Conservation (phyloP, 1,284 basidiomycete species). For the Irpex sp. region DNA sequence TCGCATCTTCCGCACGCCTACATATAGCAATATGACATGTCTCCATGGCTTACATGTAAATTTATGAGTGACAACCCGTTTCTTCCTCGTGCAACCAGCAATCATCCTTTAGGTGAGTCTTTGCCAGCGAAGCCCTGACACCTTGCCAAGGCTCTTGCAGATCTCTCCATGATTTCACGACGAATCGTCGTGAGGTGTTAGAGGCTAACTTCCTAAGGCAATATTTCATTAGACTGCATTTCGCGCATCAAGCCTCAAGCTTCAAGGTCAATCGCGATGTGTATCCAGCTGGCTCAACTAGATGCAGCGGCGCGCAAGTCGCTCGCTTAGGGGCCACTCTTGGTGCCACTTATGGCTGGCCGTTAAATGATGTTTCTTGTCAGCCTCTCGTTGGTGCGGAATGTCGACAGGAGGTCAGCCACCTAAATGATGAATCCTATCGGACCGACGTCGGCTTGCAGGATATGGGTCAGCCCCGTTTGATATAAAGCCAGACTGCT, state of each 20-base stretch:
- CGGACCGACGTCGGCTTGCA: not conserved
- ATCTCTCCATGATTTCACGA: not conserved
- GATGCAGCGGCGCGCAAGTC: too few species aligned
- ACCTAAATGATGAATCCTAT: not conserved
- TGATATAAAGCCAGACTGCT: not conserved
- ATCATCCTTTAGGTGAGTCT: not conserved
- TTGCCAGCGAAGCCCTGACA: not conserved
- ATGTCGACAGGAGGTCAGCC: not conserved
- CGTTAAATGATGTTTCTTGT: too few species aligned
- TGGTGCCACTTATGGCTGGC: too few species aligned
- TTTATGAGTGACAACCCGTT: not conserved
- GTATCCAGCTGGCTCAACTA: too few species aligned
- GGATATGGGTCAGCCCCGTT: not conserved
- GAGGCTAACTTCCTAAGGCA: not conserved
- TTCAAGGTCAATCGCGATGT: too few species aligned
- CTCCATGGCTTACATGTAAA: conserved; percentile 21
- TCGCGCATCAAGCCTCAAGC: too few species aligned
- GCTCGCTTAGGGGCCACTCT: too few species aligned
- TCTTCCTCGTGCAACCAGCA: not conserved
- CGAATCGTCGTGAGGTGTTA: not conserved
- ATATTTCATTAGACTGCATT: too few species aligned
- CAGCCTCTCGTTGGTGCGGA: too few species aligned
- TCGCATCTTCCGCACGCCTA: conserved; percentile 38
- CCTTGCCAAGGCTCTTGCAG: not conserved
- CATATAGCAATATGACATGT: conserved; percentile 43